These are phyloP conservation scores for Kalanchoe fedtschenkoi DNA, from an alignment of 164 flowering plant species.

Conservation along the genomic window DNA sequence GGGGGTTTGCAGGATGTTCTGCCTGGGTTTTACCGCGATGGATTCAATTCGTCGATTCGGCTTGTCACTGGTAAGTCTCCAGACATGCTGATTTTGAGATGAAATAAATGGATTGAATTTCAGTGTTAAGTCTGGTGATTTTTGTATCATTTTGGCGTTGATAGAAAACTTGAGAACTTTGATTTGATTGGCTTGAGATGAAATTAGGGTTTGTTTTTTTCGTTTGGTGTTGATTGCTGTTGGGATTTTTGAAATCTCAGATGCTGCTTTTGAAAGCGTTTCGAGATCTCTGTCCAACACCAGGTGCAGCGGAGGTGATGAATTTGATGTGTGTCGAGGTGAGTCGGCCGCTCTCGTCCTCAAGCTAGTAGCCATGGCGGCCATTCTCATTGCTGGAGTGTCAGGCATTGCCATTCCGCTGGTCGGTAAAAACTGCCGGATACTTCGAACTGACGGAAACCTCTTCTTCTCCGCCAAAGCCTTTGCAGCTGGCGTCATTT, in stretches of 20 bases:
- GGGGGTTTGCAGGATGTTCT: neutral
- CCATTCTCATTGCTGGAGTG: slow-evolving; percentile 58
- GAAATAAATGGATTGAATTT: neutral
- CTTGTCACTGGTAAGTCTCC: neutral
- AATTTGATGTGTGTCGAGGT: slow-evolving; percentile 42
- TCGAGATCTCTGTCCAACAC: slow-evolving; percentile 36
- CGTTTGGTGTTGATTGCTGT: neutral
- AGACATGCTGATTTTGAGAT: no score
- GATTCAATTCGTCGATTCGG: neutral
- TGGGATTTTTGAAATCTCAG: slow-evolving; percentile 13
- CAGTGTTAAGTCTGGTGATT: neutral
- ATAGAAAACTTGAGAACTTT: no score
- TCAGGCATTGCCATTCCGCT: slow-evolving; percentile 68
- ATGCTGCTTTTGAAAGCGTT: slow-evolving; percentile 17
- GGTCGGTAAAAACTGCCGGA: slow-evolving; percentile 48
- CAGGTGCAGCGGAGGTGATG: slow-evolving; percentile 22
- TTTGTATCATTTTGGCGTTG: no score
- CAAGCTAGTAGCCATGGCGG: slow-evolving; percentile 54
- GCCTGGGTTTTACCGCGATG: neutral
- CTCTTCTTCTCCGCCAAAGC: slow-evolving; percentile 72
- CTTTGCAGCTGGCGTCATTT: slow-evolving; percentile 92
- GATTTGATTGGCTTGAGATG: neutral
- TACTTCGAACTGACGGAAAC: slow-evolving; percentile 56
- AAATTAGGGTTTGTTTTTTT: neutral
- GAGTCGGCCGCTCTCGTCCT: slow-evolving; percentile 39